Base-by-base conservation (phyloP, 306 rosid genomes). In the Cicer judaicum region DNA sequence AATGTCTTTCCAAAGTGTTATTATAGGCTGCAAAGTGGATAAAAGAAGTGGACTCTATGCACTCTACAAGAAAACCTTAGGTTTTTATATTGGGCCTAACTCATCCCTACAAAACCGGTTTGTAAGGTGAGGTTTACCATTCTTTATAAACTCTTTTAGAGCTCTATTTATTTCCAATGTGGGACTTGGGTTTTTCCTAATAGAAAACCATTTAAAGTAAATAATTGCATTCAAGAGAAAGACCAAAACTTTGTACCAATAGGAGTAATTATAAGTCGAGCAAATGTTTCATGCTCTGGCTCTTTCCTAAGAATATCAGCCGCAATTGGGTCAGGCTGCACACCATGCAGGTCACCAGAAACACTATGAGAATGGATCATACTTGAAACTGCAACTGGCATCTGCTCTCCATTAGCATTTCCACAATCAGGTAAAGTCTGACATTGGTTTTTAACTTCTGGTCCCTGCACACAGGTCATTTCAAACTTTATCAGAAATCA, bases 291-390 rank as follows among this genome's bases (percentile, higher is more conserved):
- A 39, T 92, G 96, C 81, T 92, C 98, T 3, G 98, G 96, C 79
- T 88, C 96, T 83, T 90, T 92, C 89, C 98, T 90, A 67, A 92
- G 79, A 81, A 92, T 88, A 82, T 92, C 98, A 80, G 98, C 98
- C 10, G 92, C 89, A 73, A 90, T 86, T 70, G 98, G 98, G 62
- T 89, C 94, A 38, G 98, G 92, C 70, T 87, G 96, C 73, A 88
- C 92, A 8, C 98, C 96, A 64, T 90, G 92, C 68, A 90, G 86
- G 66, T 90, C 94, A 67, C 94, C 94, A 54, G 91, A 87, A 72
- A 90, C 79, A 80, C 96, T 88, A 81, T 88, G 96, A 66, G 97
- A 90, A 71, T 86, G 89, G 77, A 87, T 88, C 93, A 92, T 84
- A 74, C 85, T 88, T 64, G 97, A 64, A 72, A 89, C 74, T 69